A percentile compares a stretch with the other conserved stretches of the same genome.
Conservation (phyloP, 208 protist species). For the Wallacemonas sp. region DNA sequence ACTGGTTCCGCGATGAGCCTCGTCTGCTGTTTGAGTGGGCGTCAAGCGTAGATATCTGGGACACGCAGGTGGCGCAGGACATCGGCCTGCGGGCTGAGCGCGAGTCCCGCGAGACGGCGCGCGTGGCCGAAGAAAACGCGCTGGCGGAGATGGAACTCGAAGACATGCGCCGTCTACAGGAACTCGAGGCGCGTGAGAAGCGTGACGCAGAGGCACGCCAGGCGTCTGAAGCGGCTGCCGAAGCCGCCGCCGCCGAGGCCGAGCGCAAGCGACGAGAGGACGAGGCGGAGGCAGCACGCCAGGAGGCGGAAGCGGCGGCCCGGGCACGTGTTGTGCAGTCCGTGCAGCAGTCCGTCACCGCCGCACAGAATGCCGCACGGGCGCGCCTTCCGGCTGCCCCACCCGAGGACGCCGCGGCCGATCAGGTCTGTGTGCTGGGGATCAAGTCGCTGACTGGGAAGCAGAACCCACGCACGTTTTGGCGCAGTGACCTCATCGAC, state of each 20-base stretch:
- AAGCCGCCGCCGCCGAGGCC: slow-evolving; percentile 25
- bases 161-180: slow-evolving; percentile 55
- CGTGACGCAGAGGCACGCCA: slow-evolving; percentile 23
- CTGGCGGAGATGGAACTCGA: slow-evolving; percentile 48
- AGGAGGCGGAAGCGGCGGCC: slow-evolving; percentile 21
- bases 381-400: slow-evolving; percentile 49
- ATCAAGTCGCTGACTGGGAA: slow-evolving; percentile 51
- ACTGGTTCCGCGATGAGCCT: slow-evolving; percentile 29
- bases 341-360: background rate
- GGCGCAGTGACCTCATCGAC: slow-evolving; percentile 55
- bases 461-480: slow-evolving; percentile 61
- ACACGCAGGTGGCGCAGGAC: slow-evolving; percentile 63
- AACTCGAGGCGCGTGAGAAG: slow-evolving; percentile 31
- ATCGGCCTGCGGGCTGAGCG: slow-evolving; percentile 59
- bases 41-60: slow-evolving; percentile 58
- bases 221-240: slow-evolving; percentile 14
- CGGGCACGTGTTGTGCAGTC: slow-evolving; percentile 21
- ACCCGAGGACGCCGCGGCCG: slow-evolving; percentile 23
- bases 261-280: slow-evolving; percentile 18
- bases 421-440: slow-evolving; percentile 41
- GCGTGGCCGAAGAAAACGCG: slow-evolving; percentile 42
- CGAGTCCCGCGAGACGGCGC: slow-evolving; percentile 52
- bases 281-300: slow-evolving; percentile 15
- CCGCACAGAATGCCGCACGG: slow-evolving; percentile 6
- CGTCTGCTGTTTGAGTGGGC: slow-evolving; percentile 51